phyloP scores from a whole-genome alignment of 768 basidiomycete species.

The Pleurotus salmoneostramineus region DNA sequence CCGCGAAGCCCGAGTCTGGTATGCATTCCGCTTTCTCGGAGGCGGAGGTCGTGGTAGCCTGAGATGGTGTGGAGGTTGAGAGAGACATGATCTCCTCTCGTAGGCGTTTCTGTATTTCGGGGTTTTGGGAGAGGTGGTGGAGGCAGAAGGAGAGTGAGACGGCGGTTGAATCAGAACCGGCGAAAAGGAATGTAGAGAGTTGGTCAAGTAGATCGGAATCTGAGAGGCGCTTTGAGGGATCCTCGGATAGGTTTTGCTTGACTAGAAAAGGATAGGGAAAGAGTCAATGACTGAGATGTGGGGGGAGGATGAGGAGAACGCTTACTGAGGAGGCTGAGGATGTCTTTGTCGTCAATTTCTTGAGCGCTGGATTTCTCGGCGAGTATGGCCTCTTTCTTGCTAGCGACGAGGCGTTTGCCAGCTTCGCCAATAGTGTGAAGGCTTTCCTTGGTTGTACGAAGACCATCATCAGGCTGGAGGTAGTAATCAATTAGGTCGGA shows the following conservation, averaged over 20 bases:
- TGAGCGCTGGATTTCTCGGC: slow-evolving; percentile 26
- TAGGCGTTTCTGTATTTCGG: slow-evolving; percentile 50
- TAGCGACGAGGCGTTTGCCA: slow-evolving; percentile 38
- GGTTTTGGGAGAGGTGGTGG: slow-evolving; percentile 49
- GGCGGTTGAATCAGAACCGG: slow-evolving; percentile 58
- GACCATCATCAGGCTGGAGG: slow-evolving; percentile 37
- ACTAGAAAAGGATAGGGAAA: slow-evolving; percentile 30
- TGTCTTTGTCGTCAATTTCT: slow-evolving; percentile 36
- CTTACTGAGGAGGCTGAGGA: slow-evolving; percentile 47
- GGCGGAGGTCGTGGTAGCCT: slow-evolving; percentile 12
- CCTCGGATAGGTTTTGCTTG: slow-evolving; percentile 51
- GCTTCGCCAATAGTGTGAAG: slow-evolving; percentile 32
- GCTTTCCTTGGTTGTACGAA: slow-evolving; percentile 32
- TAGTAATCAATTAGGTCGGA: background rate
- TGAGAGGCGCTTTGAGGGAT: slow-evolving; percentile 42
- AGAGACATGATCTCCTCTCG: slow-evolving; percentile 41
- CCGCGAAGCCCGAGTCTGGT: slow-evolving; percentile 8
- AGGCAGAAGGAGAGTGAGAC: slow-evolving; percentile 57
- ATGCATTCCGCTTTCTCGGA: slow-evolving; percentile 9
- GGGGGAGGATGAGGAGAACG: background rate
- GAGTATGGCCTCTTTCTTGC: slow-evolving; percentile 33
- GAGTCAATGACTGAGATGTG: background rate
- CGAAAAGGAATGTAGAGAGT: slow-evolving; percentile 62
- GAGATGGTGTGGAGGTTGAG: slow-evolving; percentile 11
- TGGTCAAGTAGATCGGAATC: slow-evolving; percentile 62